Evolutionary conservation across 169 alveolate genomes (phyloP).

Genomic region (Besnoitia besnoiti): DNA sequence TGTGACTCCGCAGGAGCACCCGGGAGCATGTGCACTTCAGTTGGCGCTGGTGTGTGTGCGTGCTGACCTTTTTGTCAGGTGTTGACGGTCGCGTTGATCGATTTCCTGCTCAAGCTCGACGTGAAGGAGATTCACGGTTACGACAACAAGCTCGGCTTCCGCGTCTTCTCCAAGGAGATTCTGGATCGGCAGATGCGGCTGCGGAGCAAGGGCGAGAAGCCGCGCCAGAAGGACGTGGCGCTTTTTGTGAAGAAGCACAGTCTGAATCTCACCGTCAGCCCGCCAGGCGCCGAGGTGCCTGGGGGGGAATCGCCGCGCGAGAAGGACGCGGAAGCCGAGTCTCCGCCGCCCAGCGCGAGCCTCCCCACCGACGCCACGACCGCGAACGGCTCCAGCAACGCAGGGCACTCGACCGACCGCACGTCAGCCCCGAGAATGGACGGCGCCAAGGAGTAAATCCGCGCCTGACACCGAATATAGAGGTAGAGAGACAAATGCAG

Average conservation of each 20-base stretch:
- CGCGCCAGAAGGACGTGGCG: neutral
- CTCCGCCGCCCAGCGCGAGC: too few relatives aligned
- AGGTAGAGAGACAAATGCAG: too few relatives aligned
- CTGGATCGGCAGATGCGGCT: neutral
- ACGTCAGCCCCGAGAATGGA: too few relatives aligned
- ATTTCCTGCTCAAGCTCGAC: conserved; percentile 70
- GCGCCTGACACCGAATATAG: too few relatives aligned
- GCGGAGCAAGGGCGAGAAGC: neutral
- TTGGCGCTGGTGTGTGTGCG: too few relatives aligned
- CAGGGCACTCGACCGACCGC: too few relatives aligned
- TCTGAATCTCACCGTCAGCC: neutral
- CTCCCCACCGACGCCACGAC: too few relatives aligned
- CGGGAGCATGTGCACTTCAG: too few relatives aligned
- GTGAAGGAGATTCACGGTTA: conserved; percentile 76
- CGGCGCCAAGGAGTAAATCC: too few relatives aligned
- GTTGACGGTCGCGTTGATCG: conserved; percentile 68
- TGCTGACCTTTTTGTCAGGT: conserved; percentile 60
- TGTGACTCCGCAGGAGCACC: too few relatives aligned
- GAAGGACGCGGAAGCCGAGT: too few relatives aligned
- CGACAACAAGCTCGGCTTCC: conserved; percentile 48
- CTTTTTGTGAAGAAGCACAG: neutral
- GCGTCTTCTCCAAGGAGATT: neutral
- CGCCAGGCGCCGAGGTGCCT: neutral
- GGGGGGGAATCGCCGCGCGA: neutral
- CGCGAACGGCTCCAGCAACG: too few relatives aligned